phyloP scores from a whole-genome alignment of 2,329 filamentous ascomycete species.

The Colletotrichum scovillei region DNA sequence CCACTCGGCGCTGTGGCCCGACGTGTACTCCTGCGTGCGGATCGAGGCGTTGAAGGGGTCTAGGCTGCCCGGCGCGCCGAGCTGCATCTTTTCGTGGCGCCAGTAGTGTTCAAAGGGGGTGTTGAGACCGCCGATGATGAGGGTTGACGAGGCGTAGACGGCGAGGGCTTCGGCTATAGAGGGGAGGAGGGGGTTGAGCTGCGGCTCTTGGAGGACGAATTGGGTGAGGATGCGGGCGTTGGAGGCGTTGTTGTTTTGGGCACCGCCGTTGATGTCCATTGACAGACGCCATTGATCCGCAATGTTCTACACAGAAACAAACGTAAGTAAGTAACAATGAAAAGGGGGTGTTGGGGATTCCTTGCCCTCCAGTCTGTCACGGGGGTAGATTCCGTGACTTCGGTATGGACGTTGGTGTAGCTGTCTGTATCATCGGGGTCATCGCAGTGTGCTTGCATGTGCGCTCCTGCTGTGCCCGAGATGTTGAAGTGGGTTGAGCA shows the following conservation, averaged over 20 bases:
- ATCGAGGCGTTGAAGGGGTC: constrained; percentile 74
- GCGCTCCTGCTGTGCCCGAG: constrained; percentile 67
- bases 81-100: constrained; percentile 52
- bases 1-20: constrained; percentile 69
- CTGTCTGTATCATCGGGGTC: constrained; percentile 62
- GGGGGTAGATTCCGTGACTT: constrained; percentile 46
- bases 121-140: constrained; percentile 69
- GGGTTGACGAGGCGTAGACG: constrained; percentile 74
- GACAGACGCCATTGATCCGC: constrained; percentile 65
- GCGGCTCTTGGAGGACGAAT: constrained; percentile 54
- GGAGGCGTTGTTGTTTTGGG: constrained; percentile 65
- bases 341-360: not conserved
- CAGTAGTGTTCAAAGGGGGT: constrained; percentile 71
- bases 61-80: constrained; percentile 56
- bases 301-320: constrained; percentile 49
- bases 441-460: constrained; percentile 71
- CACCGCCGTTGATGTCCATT: constrained; percentile 67
- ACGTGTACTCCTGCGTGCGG: constrained; percentile 76
- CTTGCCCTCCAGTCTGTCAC: constrained; percentile 61
- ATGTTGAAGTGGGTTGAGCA: constrained; percentile 74
- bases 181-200: constrained; percentile 65
- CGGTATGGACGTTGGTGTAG: constrained; percentile 60
- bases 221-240: constrained; percentile 70
- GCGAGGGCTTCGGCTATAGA: constrained; percentile 81
- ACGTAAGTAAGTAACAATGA: not conserved